Evolutionary conservation across 2,329 filamentous ascomycete genomes (phyloP).

Genomic region (Cadophora malorum): DNA sequence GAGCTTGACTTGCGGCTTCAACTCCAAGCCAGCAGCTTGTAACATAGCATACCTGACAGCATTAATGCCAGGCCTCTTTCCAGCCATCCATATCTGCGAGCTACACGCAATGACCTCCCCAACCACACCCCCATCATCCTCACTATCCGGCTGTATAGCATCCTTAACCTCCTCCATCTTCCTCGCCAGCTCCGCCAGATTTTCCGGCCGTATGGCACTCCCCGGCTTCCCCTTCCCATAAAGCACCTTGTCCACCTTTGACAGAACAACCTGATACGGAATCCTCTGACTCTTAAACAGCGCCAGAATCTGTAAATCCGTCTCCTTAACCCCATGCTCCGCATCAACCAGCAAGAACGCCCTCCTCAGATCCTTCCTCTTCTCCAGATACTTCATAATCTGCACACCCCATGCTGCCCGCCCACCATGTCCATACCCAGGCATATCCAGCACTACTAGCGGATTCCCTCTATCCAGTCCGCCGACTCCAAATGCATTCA

Average conservation of each 20-base stretch:
- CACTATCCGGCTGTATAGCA: slow-evolving; percentile 51
- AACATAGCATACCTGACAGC: slow-evolving; percentile 69
- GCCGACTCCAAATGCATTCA: slow-evolving; percentile 71
- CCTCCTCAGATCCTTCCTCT: slow-evolving; percentile 62
- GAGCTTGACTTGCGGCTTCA: slow-evolving; percentile 48
- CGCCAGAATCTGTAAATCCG: slow-evolving; percentile 62
- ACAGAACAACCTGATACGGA: slow-evolving; percentile 69
- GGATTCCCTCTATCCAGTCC: slow-evolving; percentile 43
- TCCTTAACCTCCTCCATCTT: slow-evolving; percentile 49
- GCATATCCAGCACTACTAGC: slow-evolving; percentile 72
- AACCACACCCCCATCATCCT: slow-evolving; percentile 51
- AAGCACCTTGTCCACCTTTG: slow-evolving; percentile 65
- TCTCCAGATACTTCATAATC: slow-evolving; percentile 69
- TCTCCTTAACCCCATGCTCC: slow-evolving; percentile 66
- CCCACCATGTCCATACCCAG: slow-evolving; percentile 71
- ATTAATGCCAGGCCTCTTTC: slow-evolving; percentile 62
- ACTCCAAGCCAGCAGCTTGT: slow-evolving; percentile 63
- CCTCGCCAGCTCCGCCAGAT: slow-evolving; percentile 48
- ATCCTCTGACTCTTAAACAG: slow-evolving; percentile 62
- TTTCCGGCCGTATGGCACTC: slow-evolving; percentile 43
- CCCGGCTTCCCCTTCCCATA: slow-evolving; percentile 44
- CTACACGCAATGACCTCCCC: slow-evolving; percentile 68
- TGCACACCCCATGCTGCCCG: slow-evolving; percentile 67
- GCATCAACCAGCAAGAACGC: slow-evolving; percentile 71
- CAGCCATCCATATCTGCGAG: slow-evolving; percentile 54